These are phyloP conservation scores for Magnaporthiopsis rhizophila DNA, from an alignment of 2,329 filamentous ascomycete genomes.

Conservation along the genomic window DNA sequence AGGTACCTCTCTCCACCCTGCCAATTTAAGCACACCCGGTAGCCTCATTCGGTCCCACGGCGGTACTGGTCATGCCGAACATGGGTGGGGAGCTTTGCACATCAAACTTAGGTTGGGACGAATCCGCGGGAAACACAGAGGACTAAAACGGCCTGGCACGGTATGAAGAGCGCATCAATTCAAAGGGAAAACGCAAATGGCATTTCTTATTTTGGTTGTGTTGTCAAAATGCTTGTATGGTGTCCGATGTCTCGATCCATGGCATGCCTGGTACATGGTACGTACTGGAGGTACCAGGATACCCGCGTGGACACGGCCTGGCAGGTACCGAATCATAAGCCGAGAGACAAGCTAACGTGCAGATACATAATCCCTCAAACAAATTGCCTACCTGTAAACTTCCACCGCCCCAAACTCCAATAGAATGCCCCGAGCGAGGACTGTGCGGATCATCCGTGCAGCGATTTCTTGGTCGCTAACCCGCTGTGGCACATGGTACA, in stretches of 20 bases:
- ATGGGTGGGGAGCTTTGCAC: background rate
- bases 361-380: background rate
- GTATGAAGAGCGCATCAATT: no score
- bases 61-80: background rate
- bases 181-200: no score
- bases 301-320: no score
- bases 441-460: background rate
- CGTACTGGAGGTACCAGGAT: no score
- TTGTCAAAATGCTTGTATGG: no score
- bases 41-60: background rate
- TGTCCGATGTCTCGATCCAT: no score
- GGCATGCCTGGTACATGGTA: no score
- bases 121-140: background rate
- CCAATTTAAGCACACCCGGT: background rate
- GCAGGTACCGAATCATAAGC: no score
- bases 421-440: background rate
- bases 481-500: background rate
- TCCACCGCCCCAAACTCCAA: background rate
- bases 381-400: background rate
- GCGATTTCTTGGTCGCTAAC: background rate
- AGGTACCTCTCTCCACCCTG: background rate
- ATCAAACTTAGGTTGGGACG: background rate
- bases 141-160: background rate
- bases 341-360: no score
- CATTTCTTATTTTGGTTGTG: no score